phyloP scores from a whole-genome alignment of 176 grass and related monocot species.

The Elaeis guineensis region DNA sequence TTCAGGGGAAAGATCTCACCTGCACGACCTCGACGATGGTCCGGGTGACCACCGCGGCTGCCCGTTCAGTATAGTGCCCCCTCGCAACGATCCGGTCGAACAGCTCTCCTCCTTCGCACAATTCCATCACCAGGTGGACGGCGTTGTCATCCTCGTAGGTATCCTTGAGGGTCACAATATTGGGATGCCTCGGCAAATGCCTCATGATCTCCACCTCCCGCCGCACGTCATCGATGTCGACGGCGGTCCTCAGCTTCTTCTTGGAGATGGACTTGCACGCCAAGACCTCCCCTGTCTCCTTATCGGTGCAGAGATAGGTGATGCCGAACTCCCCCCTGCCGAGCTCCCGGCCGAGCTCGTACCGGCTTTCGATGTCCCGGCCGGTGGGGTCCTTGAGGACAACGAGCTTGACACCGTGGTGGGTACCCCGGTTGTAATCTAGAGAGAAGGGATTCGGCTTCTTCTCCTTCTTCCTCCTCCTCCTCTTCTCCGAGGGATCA shows the following conservation, averaged over 20 bases:
- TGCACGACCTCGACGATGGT: constrained; percentile 14
- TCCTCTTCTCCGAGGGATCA: constrained; percentile 2
- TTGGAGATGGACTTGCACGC: constrained; percentile 18
- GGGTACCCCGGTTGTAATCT: constrained; percentile 2
- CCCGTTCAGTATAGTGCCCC: constrained; percentile 13
- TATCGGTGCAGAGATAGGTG: constrained; percentile 7
- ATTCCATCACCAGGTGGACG: constrained; percentile 13
- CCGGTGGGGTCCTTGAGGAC: constrained; percentile 11
- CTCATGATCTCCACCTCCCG: constrained; percentile 18
- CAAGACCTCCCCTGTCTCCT: not conserved
- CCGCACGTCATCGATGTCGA: constrained; percentile 16
- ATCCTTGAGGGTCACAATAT: constrained; percentile 15
- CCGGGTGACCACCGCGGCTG: not conserved
- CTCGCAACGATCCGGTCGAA: constrained; percentile 16
- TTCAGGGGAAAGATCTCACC: not conserved
- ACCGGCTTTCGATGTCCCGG: constrained; percentile 5
- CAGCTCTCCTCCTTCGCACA: constrained; percentile 18
- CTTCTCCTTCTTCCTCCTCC: constrained; percentile 12
- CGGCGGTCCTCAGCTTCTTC: constrained; percentile 16
- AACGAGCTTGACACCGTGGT: not conserved
- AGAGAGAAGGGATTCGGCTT: constrained; percentile 5
- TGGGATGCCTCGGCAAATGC: constrained; percentile 6
- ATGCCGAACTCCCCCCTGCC: constrained; percentile 14
- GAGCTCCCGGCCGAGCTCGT: constrained; percentile 5
- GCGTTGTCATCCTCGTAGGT: constrained; percentile 11